phyloP scores from a whole-genome alignment of 345 rosid species.

The Salix dunnii region DNA sequence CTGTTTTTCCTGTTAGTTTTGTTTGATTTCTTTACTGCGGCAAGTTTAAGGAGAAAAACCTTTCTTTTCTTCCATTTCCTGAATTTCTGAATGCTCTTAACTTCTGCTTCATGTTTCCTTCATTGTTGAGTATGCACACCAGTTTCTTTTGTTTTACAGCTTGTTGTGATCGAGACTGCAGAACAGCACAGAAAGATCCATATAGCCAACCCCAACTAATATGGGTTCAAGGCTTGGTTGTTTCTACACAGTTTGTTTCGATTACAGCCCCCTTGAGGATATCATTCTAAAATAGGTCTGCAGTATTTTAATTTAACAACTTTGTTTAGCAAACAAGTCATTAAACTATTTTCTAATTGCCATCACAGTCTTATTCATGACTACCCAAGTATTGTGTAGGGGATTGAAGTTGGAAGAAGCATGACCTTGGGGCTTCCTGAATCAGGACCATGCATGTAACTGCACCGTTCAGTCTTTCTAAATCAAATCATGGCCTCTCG shows the following conservation, averaged over 20 bases:
- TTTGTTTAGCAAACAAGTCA: background rate
- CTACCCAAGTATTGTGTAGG: slow-evolving; percentile 26
- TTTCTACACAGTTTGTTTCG: background rate
- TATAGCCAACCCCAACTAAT: too few relatives aligned
- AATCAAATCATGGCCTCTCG: slow-evolving; percentile 45
- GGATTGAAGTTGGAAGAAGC: slow-evolving; percentile 6
- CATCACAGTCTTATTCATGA: background rate
- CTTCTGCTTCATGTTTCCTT: too few relatives aligned
- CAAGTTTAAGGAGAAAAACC: too few relatives aligned
- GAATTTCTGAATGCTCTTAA: too few relatives aligned
- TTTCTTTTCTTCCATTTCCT: too few relatives aligned
- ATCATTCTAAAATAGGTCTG: background rate
- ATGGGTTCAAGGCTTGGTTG: background rate
- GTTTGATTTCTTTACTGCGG: too few relatives aligned
- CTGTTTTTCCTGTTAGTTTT: too few relatives aligned
- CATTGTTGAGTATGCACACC: too few relatives aligned
- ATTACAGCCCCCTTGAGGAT: background rate
- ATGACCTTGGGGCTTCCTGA: slow-evolving; percentile 2
- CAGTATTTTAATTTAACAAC: background rate
- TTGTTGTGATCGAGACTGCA: too few relatives aligned
- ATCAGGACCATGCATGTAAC: slow-evolving; percentile 19
- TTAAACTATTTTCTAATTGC: background rate
- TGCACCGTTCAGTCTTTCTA: slow-evolving; percentile 6
- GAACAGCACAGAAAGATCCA: too few relatives aligned
- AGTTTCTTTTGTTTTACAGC: too few relatives aligned